Evolutionary conservation across 2,329 filamentous ascomycete species (phyloP).

Genomic region (Cordyceps fumosorosea): DNA sequence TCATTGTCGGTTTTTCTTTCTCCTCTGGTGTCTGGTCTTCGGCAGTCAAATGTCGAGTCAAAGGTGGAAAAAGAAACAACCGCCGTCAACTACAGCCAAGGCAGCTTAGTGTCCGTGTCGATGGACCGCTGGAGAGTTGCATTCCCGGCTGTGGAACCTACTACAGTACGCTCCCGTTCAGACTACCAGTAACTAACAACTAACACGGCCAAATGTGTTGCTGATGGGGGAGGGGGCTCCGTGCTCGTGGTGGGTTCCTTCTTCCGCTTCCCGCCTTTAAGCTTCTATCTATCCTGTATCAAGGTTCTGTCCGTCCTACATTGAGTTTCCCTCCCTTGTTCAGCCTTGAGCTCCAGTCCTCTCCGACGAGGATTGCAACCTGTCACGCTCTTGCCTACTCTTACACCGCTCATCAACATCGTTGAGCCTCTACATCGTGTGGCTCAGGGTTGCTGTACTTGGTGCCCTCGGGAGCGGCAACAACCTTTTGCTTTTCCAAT

Average conservation of each 20-base stretch:
- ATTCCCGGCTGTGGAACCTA: no score
- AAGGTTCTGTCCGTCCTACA: no score
- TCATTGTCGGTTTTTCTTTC: background rate
- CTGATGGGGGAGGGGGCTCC: no score
- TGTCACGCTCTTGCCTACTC: no score
- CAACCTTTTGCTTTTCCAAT: background rate
- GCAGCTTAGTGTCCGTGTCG: no score
- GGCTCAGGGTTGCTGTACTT: background rate
- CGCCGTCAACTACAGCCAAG: no score
- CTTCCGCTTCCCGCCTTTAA: background rate
- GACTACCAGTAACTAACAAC: background rate
- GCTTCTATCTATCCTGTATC: background rate
- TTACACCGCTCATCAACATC: no score
- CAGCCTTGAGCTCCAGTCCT: background rate
- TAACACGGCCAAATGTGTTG: no score
- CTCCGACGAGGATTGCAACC: background rate
- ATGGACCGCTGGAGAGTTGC: no score
- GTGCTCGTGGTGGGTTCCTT: no score
- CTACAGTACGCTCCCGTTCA: background rate
- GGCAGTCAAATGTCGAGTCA: background rate
- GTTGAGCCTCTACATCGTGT: background rate
- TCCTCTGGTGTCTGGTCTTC: background rate
- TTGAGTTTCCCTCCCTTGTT: background rate
- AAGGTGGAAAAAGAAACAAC: background rate
- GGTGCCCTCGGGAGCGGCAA: background rate